Base-by-base conservation (phyloP, 352 stramenopile genomes). In the Lagenidium giganteum region DNA sequence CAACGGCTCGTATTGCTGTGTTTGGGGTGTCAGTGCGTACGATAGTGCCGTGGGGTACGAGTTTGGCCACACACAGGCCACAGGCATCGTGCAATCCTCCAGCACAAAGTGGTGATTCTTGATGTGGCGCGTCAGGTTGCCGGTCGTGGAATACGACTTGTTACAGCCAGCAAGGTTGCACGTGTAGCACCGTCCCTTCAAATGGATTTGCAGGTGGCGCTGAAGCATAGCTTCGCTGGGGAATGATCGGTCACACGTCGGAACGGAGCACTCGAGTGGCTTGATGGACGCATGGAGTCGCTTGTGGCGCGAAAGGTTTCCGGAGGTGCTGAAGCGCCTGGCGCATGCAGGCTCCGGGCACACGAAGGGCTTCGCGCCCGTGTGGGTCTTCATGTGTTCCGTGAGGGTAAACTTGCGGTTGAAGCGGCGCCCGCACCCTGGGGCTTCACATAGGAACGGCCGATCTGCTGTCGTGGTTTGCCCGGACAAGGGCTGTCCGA, bases 381-480 rank as follows among this genome's bases (percentile, higher is more conserved):
- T 87, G 64, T 89, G 77, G 31, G 75, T 90, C 62, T 87, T 87
- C 41, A 83, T 67, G 48, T 90, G 77, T 37, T 85, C 72, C 36
- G 67, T 78, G 42, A 83, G 54, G 24, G 74, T 86, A 46, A 82
- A 86, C 35, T 80, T 82, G 55, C 73, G 73, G 54, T 82, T 70
- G 60, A 86, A 83, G 14, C 67, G 65, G 14, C 67, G 61, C 12
- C 44, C 51, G 40, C 67, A 83, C 13, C 52, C 56, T n/a, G 62
- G 62, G 29, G 75, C 63, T 16, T 58, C 59, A 38, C 70, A 83
- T 27, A 44, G 27, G 34, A 80, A 83, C 25, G 70, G 65, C 14
- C 66, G 67, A 18, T 79, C 40, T 8, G 12, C 41, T 37, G 21
- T 45, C 38, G 14, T 25, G 40, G 5, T 28, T n/a, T n/a, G n/a